Evolutionary conservation across 176 grass and related monocot species (phyloP), one percentile per base, ranked within the genome.

Genomic region (Zoysia pacifica): DNA sequence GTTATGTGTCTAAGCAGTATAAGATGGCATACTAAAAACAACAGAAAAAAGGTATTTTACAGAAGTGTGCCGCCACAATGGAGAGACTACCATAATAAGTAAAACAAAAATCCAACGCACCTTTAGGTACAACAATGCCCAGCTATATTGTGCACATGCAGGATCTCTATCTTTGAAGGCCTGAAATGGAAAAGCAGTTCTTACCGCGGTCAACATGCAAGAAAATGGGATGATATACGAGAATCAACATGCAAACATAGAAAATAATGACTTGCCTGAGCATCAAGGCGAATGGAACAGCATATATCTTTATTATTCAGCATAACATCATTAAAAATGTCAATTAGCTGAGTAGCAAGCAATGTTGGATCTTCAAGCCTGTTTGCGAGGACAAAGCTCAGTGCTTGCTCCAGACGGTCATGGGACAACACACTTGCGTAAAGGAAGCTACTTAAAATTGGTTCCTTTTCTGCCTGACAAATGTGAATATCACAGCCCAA

Each of bases 101-200:
- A 9, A 71, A 70, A 47, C 1, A 12, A 69, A 51, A 4, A 70
- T 62, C 7, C 16, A 75, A 59, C 45, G 19, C 62, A 98, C 96
- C 92, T 98, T 99, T 80, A 95, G 69, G 82, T 99, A 99, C 51
- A 99, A 84, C 42, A 99, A 79, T 35, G 96, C 92, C 96, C 96
- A 99, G 62, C 96, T 95, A 75, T 95, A 99, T 53, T 94, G 93
- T 54, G 96, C 75, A 66, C 92, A 99, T 47, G 93, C 90, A 89
- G 96, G 96, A 93, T 99, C 92, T 88, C 93, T 89, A 39, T 89
- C 96, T 85, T 93, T 99, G 82, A 99, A 95, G 41, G 93, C 93
- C 96, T 99, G 77, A 62, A 83, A 50, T 44, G 12, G 74, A 52
- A 91, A 65, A 75, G 42, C 48, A 85, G 48, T 87, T 76, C 5